phyloP scores from a whole-genome alignment of 106 monocot species.

The Ottelia alismoides region DNA sequence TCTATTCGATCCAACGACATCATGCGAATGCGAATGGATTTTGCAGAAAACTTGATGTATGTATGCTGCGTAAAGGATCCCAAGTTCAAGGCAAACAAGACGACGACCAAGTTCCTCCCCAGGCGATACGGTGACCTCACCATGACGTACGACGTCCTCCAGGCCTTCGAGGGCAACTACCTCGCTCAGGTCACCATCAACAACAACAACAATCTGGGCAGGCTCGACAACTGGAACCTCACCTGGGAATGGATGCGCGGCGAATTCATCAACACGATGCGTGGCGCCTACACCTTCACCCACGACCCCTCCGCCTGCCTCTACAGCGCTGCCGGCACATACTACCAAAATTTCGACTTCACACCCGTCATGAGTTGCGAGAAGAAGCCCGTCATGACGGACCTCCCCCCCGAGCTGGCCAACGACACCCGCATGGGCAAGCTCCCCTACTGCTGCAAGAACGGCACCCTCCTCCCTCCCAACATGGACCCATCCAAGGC shows the following conservation, averaged over 20 bases:
- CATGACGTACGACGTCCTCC: constrained; percentile 80
- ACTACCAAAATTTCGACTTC: constrained; percentile 71
- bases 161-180: constrained; percentile 71
- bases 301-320: constrained; percentile 61
- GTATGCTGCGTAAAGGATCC: constrained; percentile 62
- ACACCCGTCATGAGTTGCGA: constrained; percentile 61
- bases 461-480: constrained; percentile 65
- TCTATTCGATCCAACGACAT: too few species aligned
- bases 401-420: constrained; percentile 65
- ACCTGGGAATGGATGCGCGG: constrained; percentile 96
- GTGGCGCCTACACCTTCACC: constrained; percentile 69
- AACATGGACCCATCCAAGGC: constrained; percentile 38
- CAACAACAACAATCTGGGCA: constrained; percentile 59
- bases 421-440: constrained; percentile 57
- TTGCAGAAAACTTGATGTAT: constrained; percentile 36
- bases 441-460: constrained; percentile 67
- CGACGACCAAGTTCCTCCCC: constrained; percentile 35
- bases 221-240: constrained; percentile 91
- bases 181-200: constrained; percentile 80
- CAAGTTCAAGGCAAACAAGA: constrained; percentile 37
- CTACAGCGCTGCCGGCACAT: constrained; percentile 47
- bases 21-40: background rate
- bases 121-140: constrained; percentile 65
- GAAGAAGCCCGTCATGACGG: constrained; percentile 54
- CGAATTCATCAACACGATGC: constrained; percentile 91